Percentiles rank a stretch among this genome's conserved stretches.
Evolutionary conservation across 257 asterid species (phyloP).

Genomic region (Henckelia pumila): DNA sequence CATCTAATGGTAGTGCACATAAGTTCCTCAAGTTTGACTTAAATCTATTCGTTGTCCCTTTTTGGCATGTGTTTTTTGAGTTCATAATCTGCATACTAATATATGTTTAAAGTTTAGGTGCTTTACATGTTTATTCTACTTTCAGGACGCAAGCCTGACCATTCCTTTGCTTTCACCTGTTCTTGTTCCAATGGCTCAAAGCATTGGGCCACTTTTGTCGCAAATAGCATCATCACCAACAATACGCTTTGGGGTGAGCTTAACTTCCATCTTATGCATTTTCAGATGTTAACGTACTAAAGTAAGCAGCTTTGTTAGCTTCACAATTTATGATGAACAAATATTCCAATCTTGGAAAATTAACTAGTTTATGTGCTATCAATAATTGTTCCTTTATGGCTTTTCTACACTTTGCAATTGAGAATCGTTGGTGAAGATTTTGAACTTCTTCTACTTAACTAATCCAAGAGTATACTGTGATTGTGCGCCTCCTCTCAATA

Average conservation of each 20-base stretch:
- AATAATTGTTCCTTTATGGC: conserved; percentile 9
- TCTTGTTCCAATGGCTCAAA: no score
- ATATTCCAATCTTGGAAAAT: conserved; percentile 2
- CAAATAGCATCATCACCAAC: conserved; percentile 84
- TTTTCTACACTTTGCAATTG: not conserved
- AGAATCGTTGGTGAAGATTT: not conserved
- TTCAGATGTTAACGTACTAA: not conserved
- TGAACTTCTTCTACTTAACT: conserved; percentile 1
- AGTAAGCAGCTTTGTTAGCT: not conserved
- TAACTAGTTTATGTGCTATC: not conserved
- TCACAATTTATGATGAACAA: not conserved
- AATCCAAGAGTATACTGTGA: conserved; percentile 1
- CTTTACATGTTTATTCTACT: no score
- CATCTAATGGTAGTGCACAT: no score
- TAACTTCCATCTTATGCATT: conserved; percentile 18
- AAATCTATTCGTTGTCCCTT: no score
- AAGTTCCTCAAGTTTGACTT: no score
- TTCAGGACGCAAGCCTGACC: no score
- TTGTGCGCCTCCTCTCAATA: conserved; percentile 10
- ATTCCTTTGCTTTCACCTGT: no score
- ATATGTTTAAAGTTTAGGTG: no score
- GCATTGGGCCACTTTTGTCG: no score
- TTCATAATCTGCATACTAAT: no score
- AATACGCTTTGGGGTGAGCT: conserved; percentile 82
- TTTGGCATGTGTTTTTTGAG: no score